Conservation (phyloP, 495 filamentous ascomycete genomes). For the Copromyces sp. region DNA sequence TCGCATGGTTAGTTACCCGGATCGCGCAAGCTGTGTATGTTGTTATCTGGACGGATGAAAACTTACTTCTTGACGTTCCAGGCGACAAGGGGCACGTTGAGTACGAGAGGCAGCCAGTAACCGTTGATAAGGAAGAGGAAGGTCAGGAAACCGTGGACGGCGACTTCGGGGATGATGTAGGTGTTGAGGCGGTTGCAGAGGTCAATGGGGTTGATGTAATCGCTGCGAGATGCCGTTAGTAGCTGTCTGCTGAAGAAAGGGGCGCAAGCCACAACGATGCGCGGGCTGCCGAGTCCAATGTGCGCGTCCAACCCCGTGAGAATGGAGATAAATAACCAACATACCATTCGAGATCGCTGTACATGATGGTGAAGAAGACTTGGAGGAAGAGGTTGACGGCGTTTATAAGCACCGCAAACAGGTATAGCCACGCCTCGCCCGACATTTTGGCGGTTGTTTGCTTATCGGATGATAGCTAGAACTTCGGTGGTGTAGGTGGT, state of each 20-base stretch:
- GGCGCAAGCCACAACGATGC: neutral
- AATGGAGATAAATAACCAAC: constrained; percentile 21
- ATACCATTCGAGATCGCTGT: constrained; percentile 95
- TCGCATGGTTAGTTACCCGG: neutral
- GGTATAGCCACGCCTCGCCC: constrained; percentile 98
- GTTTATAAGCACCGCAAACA: constrained; percentile 97
- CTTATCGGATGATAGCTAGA: neutral
- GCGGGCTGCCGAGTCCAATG: neutral
- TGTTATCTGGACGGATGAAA: neutral
- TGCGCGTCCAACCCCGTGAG: neutral
- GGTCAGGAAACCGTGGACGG: constrained; percentile 91
- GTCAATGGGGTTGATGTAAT: constrained; percentile 99
- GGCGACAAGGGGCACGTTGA: constrained; percentile 85
- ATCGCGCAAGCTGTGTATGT: constrained; percentile 13
- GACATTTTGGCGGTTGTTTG: constrained; percentile 63
- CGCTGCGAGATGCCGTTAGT: constrained; percentile 42
- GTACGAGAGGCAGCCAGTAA: constrained; percentile 88
- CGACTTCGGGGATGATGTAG: constrained; percentile 98
- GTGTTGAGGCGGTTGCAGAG: constrained; percentile 99
- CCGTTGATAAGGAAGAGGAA: constrained; percentile 95
- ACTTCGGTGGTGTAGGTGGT: constrained; percentile 1
- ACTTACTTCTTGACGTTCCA: constrained; percentile 97
- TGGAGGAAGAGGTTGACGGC: constrained; percentile 99
- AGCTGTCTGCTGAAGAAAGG: neutral
- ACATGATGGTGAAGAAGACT: constrained; percentile 99